phyloP scores from a whole-genome alignment of 148 eudicot species.

The Chenopodium suecicum region DNA sequence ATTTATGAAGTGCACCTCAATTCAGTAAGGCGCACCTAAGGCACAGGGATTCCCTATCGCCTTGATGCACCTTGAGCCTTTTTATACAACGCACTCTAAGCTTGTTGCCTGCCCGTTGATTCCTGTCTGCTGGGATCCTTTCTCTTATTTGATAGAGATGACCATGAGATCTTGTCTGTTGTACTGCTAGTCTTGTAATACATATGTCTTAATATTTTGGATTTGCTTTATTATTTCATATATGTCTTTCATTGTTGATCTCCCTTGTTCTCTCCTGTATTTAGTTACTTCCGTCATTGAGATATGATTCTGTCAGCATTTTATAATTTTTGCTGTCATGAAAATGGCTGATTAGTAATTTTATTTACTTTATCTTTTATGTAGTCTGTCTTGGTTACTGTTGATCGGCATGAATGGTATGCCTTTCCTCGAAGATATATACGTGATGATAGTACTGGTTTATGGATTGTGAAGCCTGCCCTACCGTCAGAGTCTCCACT shows the following conservation, averaged over 20 bases:
- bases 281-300: background rate
- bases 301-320: background rate
- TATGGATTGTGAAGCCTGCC: constrained; percentile 65
- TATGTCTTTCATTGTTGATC: background rate
- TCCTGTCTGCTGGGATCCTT: background rate
- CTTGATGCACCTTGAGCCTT: too few species aligned
- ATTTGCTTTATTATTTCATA: background rate
- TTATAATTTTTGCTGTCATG: background rate
- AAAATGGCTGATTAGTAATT: too few species aligned
- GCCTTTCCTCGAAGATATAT: constrained; percentile 77
- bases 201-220: background rate
- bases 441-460: constrained; percentile 78
- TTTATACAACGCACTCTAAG: background rate
- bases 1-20: too few species aligned
- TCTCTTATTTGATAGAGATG: background rate
- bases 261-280: background rate
- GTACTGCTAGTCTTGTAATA: background rate
- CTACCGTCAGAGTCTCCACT: constrained; percentile 61
- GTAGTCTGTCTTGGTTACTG: constrained; percentile 93
- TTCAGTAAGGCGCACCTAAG: too few species aligned
- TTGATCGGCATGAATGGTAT: constrained; percentile 98
- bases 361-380: background rate
- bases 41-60: too few species aligned
- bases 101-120: background rate
- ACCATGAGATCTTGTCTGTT: background rate